Evolutionary conservation across 306 rosid genomes (phyloP).

Genomic region (Glycyrrhiza uralensis): DNA sequence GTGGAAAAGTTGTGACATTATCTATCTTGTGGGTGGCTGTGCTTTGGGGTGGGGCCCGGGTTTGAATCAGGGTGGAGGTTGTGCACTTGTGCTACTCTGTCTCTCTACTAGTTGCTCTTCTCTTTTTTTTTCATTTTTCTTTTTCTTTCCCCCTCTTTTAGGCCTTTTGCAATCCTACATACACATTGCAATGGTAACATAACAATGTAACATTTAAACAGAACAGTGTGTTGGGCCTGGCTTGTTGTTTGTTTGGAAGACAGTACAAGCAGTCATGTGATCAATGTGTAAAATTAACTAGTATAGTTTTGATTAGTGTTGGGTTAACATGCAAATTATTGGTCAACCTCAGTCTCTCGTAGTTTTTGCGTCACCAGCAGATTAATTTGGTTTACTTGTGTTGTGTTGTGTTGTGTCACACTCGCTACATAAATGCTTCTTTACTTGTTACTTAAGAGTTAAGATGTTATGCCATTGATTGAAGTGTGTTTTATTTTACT

Average conservation of each 20-base stretch:
- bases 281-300: too few species aligned
- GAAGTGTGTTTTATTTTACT: too few species aligned
- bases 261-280: neutral
- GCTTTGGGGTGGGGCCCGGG: conserved; percentile 24
- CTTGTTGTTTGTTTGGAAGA: conserved; percentile 4
- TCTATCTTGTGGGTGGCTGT: conserved; percentile 72
- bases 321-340: neutral
- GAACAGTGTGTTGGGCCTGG: neutral
- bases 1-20: conserved; percentile 36
- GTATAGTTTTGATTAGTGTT: too few species aligned
- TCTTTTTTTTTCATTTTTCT: too few species aligned
- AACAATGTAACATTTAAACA: neutral
- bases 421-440: neutral
- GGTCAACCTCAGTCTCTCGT: neutral
- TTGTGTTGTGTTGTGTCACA: neutral
- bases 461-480: neutral
- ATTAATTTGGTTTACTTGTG: neutral
- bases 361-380: neutral
- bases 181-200: neutral
- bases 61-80: too few species aligned
- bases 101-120: too few species aligned
- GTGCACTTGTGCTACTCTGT: too few species aligned
- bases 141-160: too few species aligned
- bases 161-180: neutral
- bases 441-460: too few species aligned